phyloP scores from a whole-genome alignment of 495 filamentous ascomycete species.

The Thozetella sp. region DNA sequence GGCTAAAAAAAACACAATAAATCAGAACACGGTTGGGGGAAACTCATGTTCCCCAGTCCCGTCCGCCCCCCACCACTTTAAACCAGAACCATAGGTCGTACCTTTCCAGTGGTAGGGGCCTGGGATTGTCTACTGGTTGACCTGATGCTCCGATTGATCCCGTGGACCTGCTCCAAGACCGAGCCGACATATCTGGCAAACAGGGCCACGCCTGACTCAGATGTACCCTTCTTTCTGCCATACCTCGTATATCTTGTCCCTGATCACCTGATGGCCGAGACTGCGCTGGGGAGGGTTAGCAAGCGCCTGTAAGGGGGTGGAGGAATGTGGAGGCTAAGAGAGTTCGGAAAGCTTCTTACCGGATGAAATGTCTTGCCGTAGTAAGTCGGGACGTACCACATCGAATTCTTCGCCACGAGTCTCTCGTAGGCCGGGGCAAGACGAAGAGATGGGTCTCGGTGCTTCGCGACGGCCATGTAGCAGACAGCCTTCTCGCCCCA shows the following conservation, averaged over 20 bases:
- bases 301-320: no score
- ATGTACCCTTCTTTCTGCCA: slow-evolving; percentile 19
- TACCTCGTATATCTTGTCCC: slow-evolving; percentile 33
- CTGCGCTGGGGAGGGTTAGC: no score
- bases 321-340: no score
- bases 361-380: slow-evolving; percentile 48
- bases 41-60: no score
- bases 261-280: slow-evolving; percentile 31
- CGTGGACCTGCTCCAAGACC: neutral
- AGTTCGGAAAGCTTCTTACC: no score
- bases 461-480: slow-evolving; percentile 38
- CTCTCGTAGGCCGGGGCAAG: slow-evolving; percentile 19
- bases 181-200: neutral
- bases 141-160: neutral
- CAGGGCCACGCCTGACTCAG: neutral
- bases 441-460: slow-evolving; percentile 24
- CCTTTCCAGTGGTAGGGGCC: no score
- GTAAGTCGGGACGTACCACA: slow-evolving; percentile 45
- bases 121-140: no score
- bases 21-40: no score
- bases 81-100: neutral
- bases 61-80: no score
- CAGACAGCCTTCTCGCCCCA: slow-evolving; percentile 40
- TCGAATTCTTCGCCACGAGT: slow-evolving; percentile 23
- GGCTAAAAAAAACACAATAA: no score